Evolutionary conservation across 352 stramenopile species (phyloP), one percentile per base, ranked within the genome.

Genomic region (Phytopythium sindhum): DNA sequence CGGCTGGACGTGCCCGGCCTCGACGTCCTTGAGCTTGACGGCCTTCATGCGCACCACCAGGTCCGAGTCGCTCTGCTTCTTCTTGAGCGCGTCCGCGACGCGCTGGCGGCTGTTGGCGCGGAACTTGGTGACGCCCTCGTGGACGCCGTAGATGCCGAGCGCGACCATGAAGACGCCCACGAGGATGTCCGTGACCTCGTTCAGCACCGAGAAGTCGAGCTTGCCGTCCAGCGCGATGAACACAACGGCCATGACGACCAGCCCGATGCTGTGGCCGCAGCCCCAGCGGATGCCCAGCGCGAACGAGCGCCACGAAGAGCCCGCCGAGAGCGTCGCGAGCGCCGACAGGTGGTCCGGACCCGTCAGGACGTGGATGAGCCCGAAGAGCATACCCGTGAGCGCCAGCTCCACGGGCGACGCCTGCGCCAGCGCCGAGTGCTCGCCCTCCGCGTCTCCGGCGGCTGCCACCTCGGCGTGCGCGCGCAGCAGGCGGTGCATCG

Each of bases 301-400:
- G 66, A 97, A 96, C 9, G 84, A 88, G 21, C 77, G 77, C 68
- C 74, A 89, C 11, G 80, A 93, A 8, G 80, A 87, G n/a, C 82
- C 84, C 0, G 84, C 80, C 12, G 74, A 84, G 23, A 97, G 72
- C 45, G 90, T 97, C 17, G 87, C 87, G 15, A 97, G 68, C 24
- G 90, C 89, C 26, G 78, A 90, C 28, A 97, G 74, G 65, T 97
- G 91, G 65, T 97, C 89, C 1, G 91, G 91, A 3, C 86, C 79
- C 19, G 79, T 88, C 23, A 90, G 61, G 39, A 90, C 81, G 64
- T 90, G 81, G 50, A 90, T 72, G 14, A 88, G 62, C 0, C 81
- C 81, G 50, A 90, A 89, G 45, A 86, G 44, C 67, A 89, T 81
- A 17, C 79, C 81, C 12, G 79, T 87, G 45, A 80, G 63, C 39